phyloP scores from a whole-genome alignment of 2,329 filamentous ascomycete genomes.

The Diplodia intermedia region DNA sequence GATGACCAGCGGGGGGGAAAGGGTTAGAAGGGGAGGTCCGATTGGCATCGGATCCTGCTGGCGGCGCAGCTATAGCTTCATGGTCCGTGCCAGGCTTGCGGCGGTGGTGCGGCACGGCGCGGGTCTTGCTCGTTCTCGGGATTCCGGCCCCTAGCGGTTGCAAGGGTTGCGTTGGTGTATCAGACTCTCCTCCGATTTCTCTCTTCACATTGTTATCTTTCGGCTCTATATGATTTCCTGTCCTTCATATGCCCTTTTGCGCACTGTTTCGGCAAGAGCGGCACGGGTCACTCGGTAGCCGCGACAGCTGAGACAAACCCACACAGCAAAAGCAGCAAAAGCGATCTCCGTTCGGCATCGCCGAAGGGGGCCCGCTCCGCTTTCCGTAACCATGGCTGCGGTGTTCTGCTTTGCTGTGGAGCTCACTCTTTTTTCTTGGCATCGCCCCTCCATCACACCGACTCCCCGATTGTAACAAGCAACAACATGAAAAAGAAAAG shows the following conservation, averaged over 20 bases:
- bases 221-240: not conserved
- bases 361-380: slow-evolving; percentile 13
- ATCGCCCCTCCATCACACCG: not conserved
- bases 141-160: no score
- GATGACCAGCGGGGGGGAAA: not conserved
- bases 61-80: no score
- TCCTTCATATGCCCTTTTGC: not conserved
- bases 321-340: not conserved
- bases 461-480: not conserved
- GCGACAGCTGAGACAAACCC: slow-evolving; percentile 19
- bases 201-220: not conserved
- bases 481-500: not conserved
- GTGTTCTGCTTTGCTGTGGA: slow-evolving; percentile 3
- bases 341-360: slow-evolving; percentile 18
- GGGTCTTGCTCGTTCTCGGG: not conserved
- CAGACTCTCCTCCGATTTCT: not conserved
- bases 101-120: slow-evolving; percentile 4
- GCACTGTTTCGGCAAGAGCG: slow-evolving; percentile 6
- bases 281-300: slow-evolving; percentile 20
- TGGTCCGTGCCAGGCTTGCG: slow-evolving; percentile 8
- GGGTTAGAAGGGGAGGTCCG: not conserved
- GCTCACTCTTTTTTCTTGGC: not conserved
- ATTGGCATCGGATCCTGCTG: slow-evolving; percentile 1
- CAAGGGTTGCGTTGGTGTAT: slow-evolving; percentile 3
- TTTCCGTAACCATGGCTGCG: slow-evolving; percentile 16